Evolutionary conservation across 2,329 filamentous ascomycete genomes (phyloP), one percentile per base, ranked within the genome.

Genomic region (Shiraia sp.): DNA sequence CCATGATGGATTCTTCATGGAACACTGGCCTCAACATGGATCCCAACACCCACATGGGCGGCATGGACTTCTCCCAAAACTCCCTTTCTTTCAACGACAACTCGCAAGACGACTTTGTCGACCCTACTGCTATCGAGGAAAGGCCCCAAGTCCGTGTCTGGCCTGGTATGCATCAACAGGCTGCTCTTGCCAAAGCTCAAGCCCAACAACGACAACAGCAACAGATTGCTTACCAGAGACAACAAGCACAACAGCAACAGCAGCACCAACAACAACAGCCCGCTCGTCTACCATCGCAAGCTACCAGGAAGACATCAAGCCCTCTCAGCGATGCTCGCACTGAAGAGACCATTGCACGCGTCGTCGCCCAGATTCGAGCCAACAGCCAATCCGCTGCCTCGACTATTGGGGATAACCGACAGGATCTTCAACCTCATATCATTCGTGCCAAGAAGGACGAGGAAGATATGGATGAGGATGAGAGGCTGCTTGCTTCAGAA

Each of bases 391-490:
- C 65, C 43, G 56, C 55, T 40, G 76, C 81, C 10, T 71, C 75
- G 6, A 74, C 78, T 4, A 71, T 75, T 12, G 79, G 82, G 12
- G 76, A 81, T 34, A 72, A 70, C 48, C 69, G 70, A 23, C 59
- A 69, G 24, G 66, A 66, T 47, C 67, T 78, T 10, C 69, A 85
- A n/a, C 77, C 83, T 41, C 86, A 89, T 65, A 80, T 90, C 57
- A 78, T 86, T 35, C 86, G 85, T 51, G 73, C 81, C 50, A 91
- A 86, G 79, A 97, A 97, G 79, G 90, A 96, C 31, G 91, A 97
- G 61, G 91, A 96, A 49, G 92, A 97, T 38, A 97, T 99, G 92
- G 93, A 99, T 59, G 92, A 96, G 70, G 93, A 97, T 60, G 93
- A 97, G 78, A 82, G 89, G 55, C 78, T 96, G 8, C 78, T 96